phyloP scores from a whole-genome alignment of 2,329 filamentous ascomycete genomes.

The Dothidotthia symphoricarpi region DNA sequence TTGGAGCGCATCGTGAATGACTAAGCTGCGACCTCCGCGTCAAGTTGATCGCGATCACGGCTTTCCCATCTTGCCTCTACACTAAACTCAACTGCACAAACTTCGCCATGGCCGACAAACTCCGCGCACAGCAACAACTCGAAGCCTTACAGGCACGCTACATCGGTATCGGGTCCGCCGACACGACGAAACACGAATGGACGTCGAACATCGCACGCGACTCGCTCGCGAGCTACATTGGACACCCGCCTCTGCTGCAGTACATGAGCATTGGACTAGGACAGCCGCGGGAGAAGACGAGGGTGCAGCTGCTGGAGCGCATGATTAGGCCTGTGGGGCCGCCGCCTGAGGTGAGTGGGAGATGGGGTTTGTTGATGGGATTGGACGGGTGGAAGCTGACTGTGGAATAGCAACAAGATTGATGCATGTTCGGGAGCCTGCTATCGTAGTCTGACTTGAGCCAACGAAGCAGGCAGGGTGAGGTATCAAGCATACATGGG shows the following conservation, averaged over 20 bases:
- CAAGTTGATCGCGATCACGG: not conserved
- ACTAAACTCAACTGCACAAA: not conserved
- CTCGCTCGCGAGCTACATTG: slow-evolving; percentile 83
- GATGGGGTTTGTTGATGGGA: not conserved
- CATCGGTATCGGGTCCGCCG: slow-evolving; percentile 91
- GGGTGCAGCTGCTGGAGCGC: slow-evolving; percentile 74
- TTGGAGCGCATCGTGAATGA: not conserved
- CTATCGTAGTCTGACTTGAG: no score
- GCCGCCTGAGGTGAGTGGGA: slow-evolving; percentile 57
- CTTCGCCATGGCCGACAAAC: slow-evolving; percentile 76
- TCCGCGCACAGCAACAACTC: slow-evolving; percentile 95
- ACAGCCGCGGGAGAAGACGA: slow-evolving; percentile 75
- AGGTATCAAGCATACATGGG: not conserved
- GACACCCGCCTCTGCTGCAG: slow-evolving; percentile 81
- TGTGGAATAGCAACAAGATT: slow-evolving; percentile 21
- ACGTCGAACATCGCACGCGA: slow-evolving; percentile 93
- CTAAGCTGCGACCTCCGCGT: no score
- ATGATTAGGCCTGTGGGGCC: slow-evolving; percentile 66
- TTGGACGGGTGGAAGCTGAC: slow-evolving; percentile 4
- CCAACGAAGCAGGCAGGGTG: not conserved
- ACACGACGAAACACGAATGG: slow-evolving; percentile 98
- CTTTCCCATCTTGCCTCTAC: not conserved
- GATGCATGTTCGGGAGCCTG: slow-evolving; percentile 6
- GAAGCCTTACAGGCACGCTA: slow-evolving; percentile 95
- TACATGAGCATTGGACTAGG: slow-evolving; percentile 91